Conservation (phyloP, 495 filamentous ascomycete genomes). For the Cairneyella variabilis region DNA sequence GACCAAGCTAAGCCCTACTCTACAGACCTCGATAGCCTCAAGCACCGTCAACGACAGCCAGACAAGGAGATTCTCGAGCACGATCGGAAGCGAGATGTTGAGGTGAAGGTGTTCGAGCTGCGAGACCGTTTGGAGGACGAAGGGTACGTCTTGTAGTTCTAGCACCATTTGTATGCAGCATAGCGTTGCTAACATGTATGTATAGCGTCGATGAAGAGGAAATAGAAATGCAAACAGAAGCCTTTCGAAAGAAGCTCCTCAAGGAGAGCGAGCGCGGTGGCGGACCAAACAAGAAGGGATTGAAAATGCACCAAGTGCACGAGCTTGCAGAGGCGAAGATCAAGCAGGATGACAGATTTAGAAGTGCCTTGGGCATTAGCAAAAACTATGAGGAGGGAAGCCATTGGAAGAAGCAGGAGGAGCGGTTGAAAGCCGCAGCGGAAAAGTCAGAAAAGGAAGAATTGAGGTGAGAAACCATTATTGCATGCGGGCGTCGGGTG, state of each 20-base stretch:
- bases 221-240: constrained; percentile 64
- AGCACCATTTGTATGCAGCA: too few relatives aligned
- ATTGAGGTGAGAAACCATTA: constrained; percentile 14
- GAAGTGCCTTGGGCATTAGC: constrained; percentile 84
- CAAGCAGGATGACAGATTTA: constrained; percentile 84
- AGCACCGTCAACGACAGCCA: constrained; percentile 75
- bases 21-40: constrained; percentile 44
- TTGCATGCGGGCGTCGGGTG: too few relatives aligned
- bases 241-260: constrained; percentile 59
- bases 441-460: constrained; percentile 36
- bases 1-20: constrained; percentile 58
- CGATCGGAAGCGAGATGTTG: constrained; percentile 81
- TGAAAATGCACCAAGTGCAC: constrained; percentile 94
- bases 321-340: constrained; percentile 95
- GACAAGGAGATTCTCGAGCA: constrained; percentile 92
- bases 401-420: constrained; percentile 69
- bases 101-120: constrained; percentile 88
- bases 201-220: constrained; percentile 71
- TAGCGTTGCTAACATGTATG: too few relatives aligned
- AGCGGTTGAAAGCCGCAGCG: constrained; percentile 58
- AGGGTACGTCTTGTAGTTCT: constrained; percentile 55
- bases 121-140: constrained; percentile 87
- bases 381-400: constrained; percentile 84
- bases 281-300: constrained; percentile 40
- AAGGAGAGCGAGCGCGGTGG: constrained; percentile 44